Conservation (phyloP, 2,329 filamentous ascomycete genomes). For the Aspergillus terreus region DNA sequence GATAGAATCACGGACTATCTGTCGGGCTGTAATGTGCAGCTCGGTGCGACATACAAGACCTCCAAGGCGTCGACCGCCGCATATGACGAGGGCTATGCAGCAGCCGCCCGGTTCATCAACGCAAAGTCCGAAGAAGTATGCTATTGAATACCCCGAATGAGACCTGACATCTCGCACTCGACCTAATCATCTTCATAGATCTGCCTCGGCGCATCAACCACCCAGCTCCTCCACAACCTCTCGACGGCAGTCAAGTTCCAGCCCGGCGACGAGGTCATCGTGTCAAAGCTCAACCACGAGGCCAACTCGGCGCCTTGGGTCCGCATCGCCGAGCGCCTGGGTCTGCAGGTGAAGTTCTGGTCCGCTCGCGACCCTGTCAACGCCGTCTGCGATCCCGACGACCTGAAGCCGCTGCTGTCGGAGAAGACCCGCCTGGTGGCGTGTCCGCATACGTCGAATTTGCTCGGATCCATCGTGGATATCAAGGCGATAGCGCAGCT, state of each 20-base stretch:
- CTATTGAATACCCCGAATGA: too few relatives aligned
- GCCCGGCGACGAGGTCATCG: slow-evolving; percentile 62
- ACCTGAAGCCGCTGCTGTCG: slow-evolving; percentile 58
- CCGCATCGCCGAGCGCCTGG: slow-evolving; percentile 59
- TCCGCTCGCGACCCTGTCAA: slow-evolving; percentile 47
- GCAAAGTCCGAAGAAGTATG: slow-evolving; percentile 61
- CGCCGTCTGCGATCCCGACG: slow-evolving; percentile 56
- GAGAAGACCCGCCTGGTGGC: slow-evolving; percentile 65
- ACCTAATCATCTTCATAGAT: slow-evolving; percentile 7
- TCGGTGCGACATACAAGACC: slow-evolving; percentile 66
- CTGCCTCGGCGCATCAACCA: slow-evolving; percentile 65
- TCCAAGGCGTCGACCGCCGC: slow-evolving; percentile 57
- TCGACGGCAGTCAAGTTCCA: slow-evolving; percentile 53
- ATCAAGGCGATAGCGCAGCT: slow-evolving; percentile 32
- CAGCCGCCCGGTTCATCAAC: slow-evolving; percentile 69
- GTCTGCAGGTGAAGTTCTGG: slow-evolving; percentile 69
- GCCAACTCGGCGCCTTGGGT: slow-evolving; percentile 74
- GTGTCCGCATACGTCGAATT: slow-evolving; percentile 71
- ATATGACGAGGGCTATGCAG: slow-evolving; percentile 59
- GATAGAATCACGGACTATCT: slow-evolving; percentile 63
- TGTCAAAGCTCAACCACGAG: slow-evolving; percentile 73
- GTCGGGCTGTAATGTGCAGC: slow-evolving; percentile 66
- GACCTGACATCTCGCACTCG: neutral
- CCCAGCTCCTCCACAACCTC: slow-evolving; percentile 72
- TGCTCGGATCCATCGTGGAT: slow-evolving; percentile 65